Conservation (phyloP, 352 stramenopile genomes). For the Phytophthora ramorum region DNA sequence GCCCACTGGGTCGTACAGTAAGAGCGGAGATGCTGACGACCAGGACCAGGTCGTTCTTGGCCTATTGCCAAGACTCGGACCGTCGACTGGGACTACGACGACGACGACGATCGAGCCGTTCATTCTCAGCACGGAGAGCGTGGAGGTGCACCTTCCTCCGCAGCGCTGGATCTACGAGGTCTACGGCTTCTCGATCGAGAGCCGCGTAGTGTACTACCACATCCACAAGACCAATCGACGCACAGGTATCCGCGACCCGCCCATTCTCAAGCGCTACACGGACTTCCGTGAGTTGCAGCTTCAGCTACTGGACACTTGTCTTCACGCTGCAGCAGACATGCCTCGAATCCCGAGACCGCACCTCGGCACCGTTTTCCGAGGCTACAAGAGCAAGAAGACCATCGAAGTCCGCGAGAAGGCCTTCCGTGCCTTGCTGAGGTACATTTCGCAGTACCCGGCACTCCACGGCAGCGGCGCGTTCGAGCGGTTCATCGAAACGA, state of each 20-base stretch:
- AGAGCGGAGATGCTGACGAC: constrained; percentile 7
- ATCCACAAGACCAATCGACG: constrained; percentile 41
- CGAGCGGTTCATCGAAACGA: constrained; percentile 46
- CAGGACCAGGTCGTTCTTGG: background rate
- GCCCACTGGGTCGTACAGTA: background rate
- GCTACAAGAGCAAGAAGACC: constrained; percentile 43
- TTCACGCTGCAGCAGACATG: constrained; percentile 28
- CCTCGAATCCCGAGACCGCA: constrained; percentile 40
- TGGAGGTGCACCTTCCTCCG: constrained; percentile 14
- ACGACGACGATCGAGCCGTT: constrained; percentile 25
- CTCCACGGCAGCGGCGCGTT: constrained; percentile 52
- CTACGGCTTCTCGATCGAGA: constrained; percentile 41
- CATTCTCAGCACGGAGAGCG: constrained; percentile 15
- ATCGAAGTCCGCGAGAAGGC: constrained; percentile 50
- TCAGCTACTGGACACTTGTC: constrained; percentile 36
- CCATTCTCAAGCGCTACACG: constrained; percentile 50
- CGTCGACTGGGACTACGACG: constrained; percentile 7
- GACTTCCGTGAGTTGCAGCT: constrained; percentile 56
- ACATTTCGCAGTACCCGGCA: constrained; percentile 42
- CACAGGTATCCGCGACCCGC: constrained; percentile 27
- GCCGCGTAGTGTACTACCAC: constrained; percentile 50
- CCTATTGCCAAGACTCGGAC: constrained; percentile 6
- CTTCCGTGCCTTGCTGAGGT: constrained; percentile 49
- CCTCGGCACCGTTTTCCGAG: constrained; percentile 43
- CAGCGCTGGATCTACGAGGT: constrained; percentile 42